These are phyloP conservation scores for Inonotus hispidus DNA, from an alignment of 1,284 basidiomycete genomes.

Conservation along the genomic window DNA sequence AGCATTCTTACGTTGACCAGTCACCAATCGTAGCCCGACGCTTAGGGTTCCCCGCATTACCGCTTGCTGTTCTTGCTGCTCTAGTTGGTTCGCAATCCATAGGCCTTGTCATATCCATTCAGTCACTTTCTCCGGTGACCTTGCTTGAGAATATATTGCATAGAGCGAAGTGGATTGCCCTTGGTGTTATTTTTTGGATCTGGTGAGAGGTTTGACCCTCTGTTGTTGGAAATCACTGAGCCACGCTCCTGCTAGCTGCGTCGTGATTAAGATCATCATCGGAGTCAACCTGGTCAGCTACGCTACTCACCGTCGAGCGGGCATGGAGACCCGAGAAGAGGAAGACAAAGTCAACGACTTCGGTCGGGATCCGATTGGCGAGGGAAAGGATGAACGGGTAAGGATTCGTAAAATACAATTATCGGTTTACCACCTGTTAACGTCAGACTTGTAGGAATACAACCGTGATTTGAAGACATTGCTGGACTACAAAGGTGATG, in stretches of 20 bases:
- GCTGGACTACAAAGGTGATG: constrained; percentile 63
- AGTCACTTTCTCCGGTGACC: constrained; percentile 28
- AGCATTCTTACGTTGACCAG: constrained; percentile 93
- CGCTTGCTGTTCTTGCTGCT: constrained; percentile 87
- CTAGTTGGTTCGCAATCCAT: constrained; percentile 84
- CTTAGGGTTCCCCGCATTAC: constrained; percentile 90
- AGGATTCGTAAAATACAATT: constrained; percentile 22
- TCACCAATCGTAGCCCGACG: constrained; percentile 92
- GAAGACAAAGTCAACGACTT: constrained; percentile 80
- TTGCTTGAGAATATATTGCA: constrained; percentile 34
- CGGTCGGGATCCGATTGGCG: constrained; percentile 81
- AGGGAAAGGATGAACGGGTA: constrained; percentile 80
- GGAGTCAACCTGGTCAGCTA: constrained; percentile 84
- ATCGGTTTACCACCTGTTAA: neutral
- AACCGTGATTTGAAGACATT: constrained; percentile 73
- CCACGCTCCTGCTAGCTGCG: constrained; percentile 44
- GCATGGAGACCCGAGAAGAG: constrained; percentile 69
- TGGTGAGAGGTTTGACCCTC: constrained; percentile 48
- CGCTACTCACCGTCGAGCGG: constrained; percentile 67
- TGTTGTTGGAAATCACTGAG: neutral
- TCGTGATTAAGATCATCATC: constrained; percentile 84
- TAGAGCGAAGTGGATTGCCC: constrained; percentile 58
- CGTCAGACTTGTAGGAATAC: constrained; percentile 48
- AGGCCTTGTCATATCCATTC: constrained; percentile 49
- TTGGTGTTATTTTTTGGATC: constrained; percentile 72